phyloP scores from a whole-genome alignment of 1,139 yeast genomes.

The Candida dubliniensis region DNA sequence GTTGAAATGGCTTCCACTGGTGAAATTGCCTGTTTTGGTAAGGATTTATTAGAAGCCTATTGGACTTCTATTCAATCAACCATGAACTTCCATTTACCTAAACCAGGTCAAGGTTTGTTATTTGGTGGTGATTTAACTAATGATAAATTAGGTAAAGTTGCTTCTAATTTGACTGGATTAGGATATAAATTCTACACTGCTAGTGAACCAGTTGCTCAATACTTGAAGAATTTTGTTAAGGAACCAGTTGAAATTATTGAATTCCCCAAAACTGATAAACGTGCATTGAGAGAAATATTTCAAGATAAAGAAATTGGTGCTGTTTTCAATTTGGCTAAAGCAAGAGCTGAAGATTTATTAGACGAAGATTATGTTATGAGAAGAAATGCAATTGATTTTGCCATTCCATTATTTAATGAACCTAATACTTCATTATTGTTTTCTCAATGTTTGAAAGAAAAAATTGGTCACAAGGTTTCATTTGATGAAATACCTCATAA shows the following conservation, averaged over 20 bases:
- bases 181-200: conserved; percentile 86
- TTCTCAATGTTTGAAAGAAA: conserved; percentile 76
- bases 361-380: conserved; percentile 97
- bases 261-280: conserved; percentile 90
- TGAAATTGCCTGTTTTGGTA: conserved; percentile 96
- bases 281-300: conserved; percentile 90
- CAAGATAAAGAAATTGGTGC: conserved; percentile 79
- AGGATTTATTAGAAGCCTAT: conserved; percentile 82
- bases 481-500: conserved; percentile 43
- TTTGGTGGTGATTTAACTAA: conserved; percentile 90
- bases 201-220: conserved; percentile 65
- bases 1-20: conserved; percentile 99
- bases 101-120: conserved; percentile 83
- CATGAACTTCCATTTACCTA: conserved; percentile 92
- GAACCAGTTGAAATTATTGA: conserved; percentile 67
- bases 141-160: conserved; percentile 72
- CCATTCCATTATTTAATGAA: conserved; percentile 92
- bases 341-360: conserved; percentile 78
- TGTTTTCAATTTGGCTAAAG: conserved; percentile 88
- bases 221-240: conserved; percentile 52
- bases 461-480: conserved; percentile 57
- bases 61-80: conserved; percentile 97
- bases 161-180: conserved; percentile 62
- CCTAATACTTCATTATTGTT: conserved; percentile 89
- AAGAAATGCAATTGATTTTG: conserved; percentile 98